These are phyloP conservation scores for Rhizoclosmatium sp. DNA, from an alignment of 192 early-diverging fungal genomes.

Conservation along the genomic window DNA sequence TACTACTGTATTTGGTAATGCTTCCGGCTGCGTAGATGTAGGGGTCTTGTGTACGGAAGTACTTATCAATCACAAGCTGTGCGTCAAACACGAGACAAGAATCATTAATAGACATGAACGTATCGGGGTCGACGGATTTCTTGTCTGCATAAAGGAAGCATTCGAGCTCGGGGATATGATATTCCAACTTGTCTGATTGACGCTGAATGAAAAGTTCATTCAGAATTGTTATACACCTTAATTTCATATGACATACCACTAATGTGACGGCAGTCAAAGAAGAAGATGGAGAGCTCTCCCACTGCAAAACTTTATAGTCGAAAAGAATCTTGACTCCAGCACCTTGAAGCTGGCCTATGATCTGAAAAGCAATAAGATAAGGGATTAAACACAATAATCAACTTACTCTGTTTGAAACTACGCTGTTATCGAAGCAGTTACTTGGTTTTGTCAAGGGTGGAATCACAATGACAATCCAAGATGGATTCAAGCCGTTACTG, in stretches of 20 bases:
- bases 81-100: slow-evolving; percentile 63
- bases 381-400: neutral
- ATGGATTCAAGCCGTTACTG: slow-evolving; percentile 12
- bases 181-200: slow-evolving; percentile 23
- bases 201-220: neutral
- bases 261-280: slow-evolving; percentile 15
- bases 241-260: neutral
- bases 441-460: slow-evolving; percentile 40
- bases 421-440: slow-evolving; percentile 47
- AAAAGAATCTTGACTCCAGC: slow-evolving; percentile 47
- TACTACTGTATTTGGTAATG: slow-evolving; percentile 60
- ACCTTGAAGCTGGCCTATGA: slow-evolving; percentile 24
- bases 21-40: slow-evolving; percentile 61
- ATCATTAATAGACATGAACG: slow-evolving; percentile 61
- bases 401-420: slow-evolving; percentile 40
- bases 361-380: slow-evolving; percentile 9
- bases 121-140: slow-evolving; percentile 47
- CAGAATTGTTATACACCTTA: neutral
- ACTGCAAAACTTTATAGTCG: slow-evolving; percentile 41
- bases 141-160: slow-evolving; percentile 58
- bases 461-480: slow-evolving; percentile 43
- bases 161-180: slow-evolving; percentile 24
- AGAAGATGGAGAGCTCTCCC: slow-evolving; percentile 32
- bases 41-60: slow-evolving; percentile 61
- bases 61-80: slow-evolving; percentile 60